Percentiles rank a stretch among this genome's conserved stretches.
Evolutionary conservation across 2,329 filamentous ascomycete species (phyloP).

Genomic region (Penicillium sp.): DNA sequence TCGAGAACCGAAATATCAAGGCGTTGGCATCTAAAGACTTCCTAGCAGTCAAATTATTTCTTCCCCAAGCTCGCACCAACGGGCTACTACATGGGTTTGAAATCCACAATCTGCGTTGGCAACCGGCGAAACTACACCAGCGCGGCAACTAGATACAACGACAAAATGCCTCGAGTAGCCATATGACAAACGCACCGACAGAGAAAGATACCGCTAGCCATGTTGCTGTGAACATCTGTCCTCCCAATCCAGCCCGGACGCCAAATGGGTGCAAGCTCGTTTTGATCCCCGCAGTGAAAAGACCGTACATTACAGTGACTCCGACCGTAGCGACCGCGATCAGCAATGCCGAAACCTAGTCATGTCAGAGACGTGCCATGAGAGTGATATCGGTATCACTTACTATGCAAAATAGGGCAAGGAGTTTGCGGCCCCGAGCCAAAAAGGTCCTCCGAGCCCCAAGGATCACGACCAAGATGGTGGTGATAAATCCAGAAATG

Average conservation of each 20-base stretch:
- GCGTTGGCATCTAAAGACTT: background rate
- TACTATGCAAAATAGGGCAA: background rate
- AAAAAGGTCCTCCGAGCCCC: constrained; percentile 1
- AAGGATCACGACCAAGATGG: background rate
- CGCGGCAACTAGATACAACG: background rate
- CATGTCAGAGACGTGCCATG: background rate
- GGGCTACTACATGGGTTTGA: background rate
- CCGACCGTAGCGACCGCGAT: constrained; percentile 1
- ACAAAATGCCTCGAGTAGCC: background rate
- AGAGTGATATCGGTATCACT: background rate
- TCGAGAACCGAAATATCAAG: background rate
- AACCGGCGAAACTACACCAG: background rate
- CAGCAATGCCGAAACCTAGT: constrained; percentile 1
- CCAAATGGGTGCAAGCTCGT: background rate
- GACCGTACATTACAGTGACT: constrained; percentile 2
- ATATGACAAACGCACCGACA: background rate
- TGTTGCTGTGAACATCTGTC: background rate
- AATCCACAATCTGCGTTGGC: background rate
- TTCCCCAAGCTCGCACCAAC: background rate
- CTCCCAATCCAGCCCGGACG: background rate
- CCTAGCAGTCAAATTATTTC: background rate
- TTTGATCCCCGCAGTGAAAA: constrained; percentile 1
- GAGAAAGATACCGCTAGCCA: constrained; percentile 9
- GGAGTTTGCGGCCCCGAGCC: background rate
- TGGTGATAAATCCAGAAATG: constrained; percentile 5